Conservation (phyloP, 164 flowering plant species). For the Amborella trichopoda region DNA sequence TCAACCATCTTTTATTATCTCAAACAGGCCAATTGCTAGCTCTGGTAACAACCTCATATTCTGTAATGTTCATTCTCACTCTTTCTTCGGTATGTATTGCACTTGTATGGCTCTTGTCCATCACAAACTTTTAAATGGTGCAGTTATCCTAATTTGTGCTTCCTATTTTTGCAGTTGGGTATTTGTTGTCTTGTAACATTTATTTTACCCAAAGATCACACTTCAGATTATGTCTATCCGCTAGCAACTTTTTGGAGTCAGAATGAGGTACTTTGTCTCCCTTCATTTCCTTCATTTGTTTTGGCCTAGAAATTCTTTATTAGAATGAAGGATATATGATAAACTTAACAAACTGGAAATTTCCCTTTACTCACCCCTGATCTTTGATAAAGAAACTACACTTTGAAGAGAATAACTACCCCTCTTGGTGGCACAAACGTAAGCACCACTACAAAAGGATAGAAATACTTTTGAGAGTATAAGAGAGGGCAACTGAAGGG, state of each 20-base stretch:
- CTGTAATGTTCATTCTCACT: conserved; percentile 5
- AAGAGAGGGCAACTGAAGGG: no score
- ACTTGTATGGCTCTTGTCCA: not conserved
- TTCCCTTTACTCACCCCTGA: no score
- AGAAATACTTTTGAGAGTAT: no score
- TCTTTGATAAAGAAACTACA: no score
- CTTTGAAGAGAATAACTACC: no score
- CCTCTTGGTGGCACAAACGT: no score
- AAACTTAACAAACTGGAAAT: no score
- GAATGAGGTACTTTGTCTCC: conserved; percentile 6
- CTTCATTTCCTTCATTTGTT: not conserved
- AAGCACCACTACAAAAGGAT: no score
- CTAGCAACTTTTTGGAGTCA: conserved; percentile 2
- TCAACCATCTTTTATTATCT: conserved; percentile 4
- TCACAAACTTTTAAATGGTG: not conserved
- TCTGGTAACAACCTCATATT: conserved; percentile 6
- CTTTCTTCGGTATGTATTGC: conserved; percentile 9
- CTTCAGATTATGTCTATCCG: conserved; percentile 3
- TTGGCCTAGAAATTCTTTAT: no score
- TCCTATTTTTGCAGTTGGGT: conserved; percentile 6
- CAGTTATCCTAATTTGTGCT: not conserved
- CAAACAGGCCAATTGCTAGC: conserved; percentile 12
- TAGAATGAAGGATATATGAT: no score
- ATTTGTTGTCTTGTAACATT: conserved; percentile 6
- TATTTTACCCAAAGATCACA: conserved; percentile 9